phyloP scores from a whole-genome alignment of 441 rosid genomes.

The Pelargonium cotyledonis region DNA sequence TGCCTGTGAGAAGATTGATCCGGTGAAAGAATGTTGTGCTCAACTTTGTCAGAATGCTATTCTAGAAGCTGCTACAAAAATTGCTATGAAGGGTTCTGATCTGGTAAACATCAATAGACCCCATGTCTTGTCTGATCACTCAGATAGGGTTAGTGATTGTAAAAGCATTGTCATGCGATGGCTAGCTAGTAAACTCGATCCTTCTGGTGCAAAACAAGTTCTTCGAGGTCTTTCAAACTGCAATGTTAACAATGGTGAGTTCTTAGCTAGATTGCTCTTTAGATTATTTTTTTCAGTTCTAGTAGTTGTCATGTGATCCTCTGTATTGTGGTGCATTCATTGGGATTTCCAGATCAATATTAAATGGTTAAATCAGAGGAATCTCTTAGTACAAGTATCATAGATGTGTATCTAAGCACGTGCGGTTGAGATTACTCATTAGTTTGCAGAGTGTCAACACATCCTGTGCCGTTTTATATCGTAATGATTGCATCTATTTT shows the following conservation, averaged over 20 bases:
- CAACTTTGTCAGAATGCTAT: conserved; percentile 76
- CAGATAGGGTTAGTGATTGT: conserved; percentile 61
- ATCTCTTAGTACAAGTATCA: too few species aligned
- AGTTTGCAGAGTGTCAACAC: background rate
- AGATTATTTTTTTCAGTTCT: background rate
- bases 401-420: too few species aligned
- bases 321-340: too few species aligned
- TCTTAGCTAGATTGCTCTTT: conserved; percentile 6
- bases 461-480: background rate
- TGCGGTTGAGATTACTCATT: background rate
- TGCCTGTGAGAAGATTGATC: conserved; percentile 68
- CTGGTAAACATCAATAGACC: conserved; percentile 28
- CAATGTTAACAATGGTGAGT: conserved; percentile 69
- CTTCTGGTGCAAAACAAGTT: conserved; percentile 58
- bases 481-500: background rate
- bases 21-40: conserved; percentile 85
- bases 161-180: conserved; percentile 62
- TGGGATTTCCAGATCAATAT: too few species aligned
- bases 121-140: conserved; percentile 41
- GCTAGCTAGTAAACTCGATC: conserved; percentile 58
- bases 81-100: conserved; percentile 55
- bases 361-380: too few species aligned
- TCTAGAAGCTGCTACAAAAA: conserved; percentile 61
- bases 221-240: conserved; percentile 80
- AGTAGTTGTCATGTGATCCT: too few species aligned